phyloP scores from a whole-genome alignment of 2,329 filamentous ascomycete genomes.

The Talaromyces sp. region DNA sequence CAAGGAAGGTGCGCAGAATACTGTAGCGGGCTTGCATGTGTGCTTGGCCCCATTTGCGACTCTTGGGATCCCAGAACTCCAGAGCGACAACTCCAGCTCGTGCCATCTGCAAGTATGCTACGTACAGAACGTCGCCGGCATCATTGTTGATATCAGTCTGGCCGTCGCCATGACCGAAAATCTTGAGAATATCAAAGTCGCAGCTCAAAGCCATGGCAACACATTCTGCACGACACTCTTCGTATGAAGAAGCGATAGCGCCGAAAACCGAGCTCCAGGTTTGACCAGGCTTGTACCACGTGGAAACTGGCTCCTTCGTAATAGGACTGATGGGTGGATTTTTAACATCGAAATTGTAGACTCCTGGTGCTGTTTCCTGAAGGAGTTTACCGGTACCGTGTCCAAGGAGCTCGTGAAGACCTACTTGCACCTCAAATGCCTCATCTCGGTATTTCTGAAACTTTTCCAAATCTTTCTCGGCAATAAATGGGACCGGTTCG shows the following conservation, averaged over 20 bases:
- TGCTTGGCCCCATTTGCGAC: conserved; percentile 84
- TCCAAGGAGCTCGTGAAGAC: conserved; percentile 82
- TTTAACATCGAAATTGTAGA: conserved; percentile 81
- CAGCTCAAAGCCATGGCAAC: conserved; percentile 89
- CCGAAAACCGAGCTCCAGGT: conserved; percentile 95
- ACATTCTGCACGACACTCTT: conserved; percentile 91
- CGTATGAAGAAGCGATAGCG: conserved; percentile 79
- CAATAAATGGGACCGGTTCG: conserved; percentile 88
- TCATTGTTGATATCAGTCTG: conserved; percentile 66
- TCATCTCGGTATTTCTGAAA: conserved; percentile 80
- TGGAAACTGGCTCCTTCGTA: conserved; percentile 70
- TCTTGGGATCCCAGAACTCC: conserved; percentile 93
- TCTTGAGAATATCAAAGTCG: conserved; percentile 81
- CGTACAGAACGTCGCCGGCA: conserved; percentile 83
- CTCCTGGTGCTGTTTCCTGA: conserved; percentile 77
- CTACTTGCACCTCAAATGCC: conserved; percentile 93
- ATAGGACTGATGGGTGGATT: conserved; percentile 80
- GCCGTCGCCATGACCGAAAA: conserved; percentile 87
- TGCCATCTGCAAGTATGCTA: conserved; percentile 88
- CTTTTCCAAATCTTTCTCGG: conserved; percentile 69
- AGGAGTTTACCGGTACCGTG: conserved; percentile 93
- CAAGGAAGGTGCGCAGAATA: conserved; percentile 72
- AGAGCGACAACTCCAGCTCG: conserved; percentile 83
- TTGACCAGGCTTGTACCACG: conserved; percentile 92
- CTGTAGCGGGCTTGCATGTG: conserved; percentile 90